These are phyloP conservation scores for Talaromyces sp. DNA, from an alignment of 2,329 filamentous ascomycete genomes.

Conservation along the genomic window DNA sequence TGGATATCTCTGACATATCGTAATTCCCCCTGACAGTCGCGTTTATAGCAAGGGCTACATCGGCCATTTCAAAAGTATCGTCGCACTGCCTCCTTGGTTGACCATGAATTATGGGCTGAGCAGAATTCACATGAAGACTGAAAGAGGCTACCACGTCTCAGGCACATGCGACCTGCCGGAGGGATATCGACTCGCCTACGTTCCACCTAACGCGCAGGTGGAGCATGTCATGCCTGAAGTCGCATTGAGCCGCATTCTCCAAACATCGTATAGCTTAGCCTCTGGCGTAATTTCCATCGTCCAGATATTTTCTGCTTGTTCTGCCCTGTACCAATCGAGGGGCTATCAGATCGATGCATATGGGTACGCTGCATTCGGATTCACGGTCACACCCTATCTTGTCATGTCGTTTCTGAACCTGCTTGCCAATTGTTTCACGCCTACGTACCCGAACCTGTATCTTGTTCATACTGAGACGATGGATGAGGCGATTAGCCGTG, in stretches of 20 bases:
- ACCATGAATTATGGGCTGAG: not conserved
- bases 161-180: conserved; percentile 15
- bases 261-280: conserved; percentile 24
- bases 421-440: conserved; percentile 22
- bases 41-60: not conserved
- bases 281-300: conserved; percentile 27
- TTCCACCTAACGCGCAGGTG: conserved; percentile 16
- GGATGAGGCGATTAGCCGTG: conserved; percentile 27
- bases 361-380: conserved; percentile 35
- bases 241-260: conserved; percentile 13
- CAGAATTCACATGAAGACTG: not conserved
- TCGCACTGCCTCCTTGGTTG: not conserved
- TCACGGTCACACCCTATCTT: conserved; percentile 36
- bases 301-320: conserved; percentile 27
- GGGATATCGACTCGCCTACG: conserved; percentile 19
- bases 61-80: not conserved
- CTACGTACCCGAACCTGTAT: conserved; percentile 30
- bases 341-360: conserved; percentile 31
- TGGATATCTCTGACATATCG: not conserved
- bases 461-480: conserved; percentile 29
- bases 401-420: conserved; percentile 39
- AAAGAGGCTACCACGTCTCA: conserved; percentile 17
- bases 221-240: not conserved
- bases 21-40: not conserved
- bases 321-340: conserved; percentile 29